phyloP scores from a whole-genome alignment of 495 filamentous ascomycete genomes.

The Aspergillus heteromorphus region DNA sequence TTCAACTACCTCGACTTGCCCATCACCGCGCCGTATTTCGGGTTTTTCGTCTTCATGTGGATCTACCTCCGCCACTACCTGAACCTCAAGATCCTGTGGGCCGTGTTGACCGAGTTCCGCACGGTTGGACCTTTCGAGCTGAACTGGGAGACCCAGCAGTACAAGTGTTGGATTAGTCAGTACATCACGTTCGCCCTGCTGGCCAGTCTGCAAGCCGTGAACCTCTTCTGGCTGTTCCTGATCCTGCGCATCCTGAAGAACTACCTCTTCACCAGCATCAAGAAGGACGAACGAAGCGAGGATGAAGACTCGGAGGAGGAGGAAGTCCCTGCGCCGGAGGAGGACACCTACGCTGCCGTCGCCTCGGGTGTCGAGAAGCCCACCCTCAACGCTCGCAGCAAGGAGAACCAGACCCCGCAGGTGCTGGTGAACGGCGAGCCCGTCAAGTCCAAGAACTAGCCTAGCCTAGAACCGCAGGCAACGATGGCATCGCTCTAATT shows the following conservation, averaged over 20 bases:
- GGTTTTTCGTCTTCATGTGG: slow-evolving; percentile 78
- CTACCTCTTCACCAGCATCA: slow-evolving; percentile 46
- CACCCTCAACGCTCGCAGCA: slow-evolving; percentile 19
- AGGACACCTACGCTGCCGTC: slow-evolving; percentile 21
- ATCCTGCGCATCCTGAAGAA: slow-evolving; percentile 68
- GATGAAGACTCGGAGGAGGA: slow-evolving; percentile 52
- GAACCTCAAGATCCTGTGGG: slow-evolving; percentile 82
- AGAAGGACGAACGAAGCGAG: slow-evolving; percentile 56
- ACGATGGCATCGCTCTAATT: background rate
- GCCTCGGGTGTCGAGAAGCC: slow-evolving; percentile 26
- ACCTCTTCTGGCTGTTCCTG: slow-evolving; percentile 82
- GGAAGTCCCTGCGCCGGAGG: slow-evolving; percentile 18
- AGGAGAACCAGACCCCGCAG: slow-evolving; percentile 35
- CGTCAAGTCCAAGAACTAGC: slow-evolving; percentile 18
- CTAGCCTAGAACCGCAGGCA: background rate
- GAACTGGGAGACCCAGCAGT: slow-evolving; percentile 78
- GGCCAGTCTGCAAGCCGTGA: slow-evolving; percentile 69
- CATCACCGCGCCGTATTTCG: slow-evolving; percentile 77
- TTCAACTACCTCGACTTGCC: slow-evolving; percentile 85
- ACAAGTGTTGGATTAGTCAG: slow-evolving; percentile 75
- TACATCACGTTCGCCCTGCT: slow-evolving; percentile 67
- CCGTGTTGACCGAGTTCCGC: slow-evolving; percentile 79
- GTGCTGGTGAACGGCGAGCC: slow-evolving; percentile 38
- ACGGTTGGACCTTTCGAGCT: slow-evolving; percentile 84
- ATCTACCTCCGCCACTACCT: slow-evolving; percentile 88